phyloP scores from a whole-genome alignment of 2,329 filamentous ascomycete genomes.

The Myriosclerotinia curreyana region DNA sequence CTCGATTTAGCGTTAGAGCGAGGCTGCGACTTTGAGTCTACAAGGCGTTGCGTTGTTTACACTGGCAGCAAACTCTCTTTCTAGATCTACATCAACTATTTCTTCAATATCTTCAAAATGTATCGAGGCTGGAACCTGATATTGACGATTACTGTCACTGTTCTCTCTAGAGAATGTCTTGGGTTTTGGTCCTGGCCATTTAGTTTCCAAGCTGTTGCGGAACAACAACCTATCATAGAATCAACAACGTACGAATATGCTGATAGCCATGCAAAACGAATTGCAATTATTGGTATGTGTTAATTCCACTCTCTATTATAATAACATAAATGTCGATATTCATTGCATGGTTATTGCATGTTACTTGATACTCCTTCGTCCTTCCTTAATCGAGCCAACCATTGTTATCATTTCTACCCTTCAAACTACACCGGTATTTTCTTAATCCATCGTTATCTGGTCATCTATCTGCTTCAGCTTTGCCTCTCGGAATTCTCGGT shows the following conservation, averaged over 20 bases:
- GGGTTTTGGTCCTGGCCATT: conserved; percentile 39
- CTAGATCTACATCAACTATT: conserved; percentile 2
- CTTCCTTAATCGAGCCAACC: not conserved
- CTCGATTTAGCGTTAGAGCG: conserved; percentile 10
- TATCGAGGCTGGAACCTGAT: conserved; percentile 31
- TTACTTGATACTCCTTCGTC: not conserved
- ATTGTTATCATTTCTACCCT: not conserved
- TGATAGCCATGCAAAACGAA: conserved; percentile 32
- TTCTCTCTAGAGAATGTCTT: conserved; percentile 30
- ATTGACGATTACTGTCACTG: conserved; percentile 26
- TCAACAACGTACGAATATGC: conserved; percentile 25
- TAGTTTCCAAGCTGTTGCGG: conserved; percentile 20
- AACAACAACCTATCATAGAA: conserved; percentile 15
- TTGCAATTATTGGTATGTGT: conserved; percentile 40
- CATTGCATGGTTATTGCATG: too few relatives aligned
- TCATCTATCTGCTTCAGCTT: not conserved
- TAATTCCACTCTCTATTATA: not conserved
- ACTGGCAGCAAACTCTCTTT: not conserved
- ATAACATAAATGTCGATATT: not conserved
- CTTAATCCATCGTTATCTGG: not conserved
- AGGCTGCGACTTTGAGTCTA: conserved; percentile 6
- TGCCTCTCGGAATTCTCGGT: not conserved
- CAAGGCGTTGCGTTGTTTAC: not conserved
- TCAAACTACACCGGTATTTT: not conserved
- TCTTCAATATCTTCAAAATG: conserved; percentile 28